These are phyloP conservation scores for Geotrichum macrosporum DNA, from an alignment of 1,139 yeast genomes.

Conservation along the genomic window DNA sequence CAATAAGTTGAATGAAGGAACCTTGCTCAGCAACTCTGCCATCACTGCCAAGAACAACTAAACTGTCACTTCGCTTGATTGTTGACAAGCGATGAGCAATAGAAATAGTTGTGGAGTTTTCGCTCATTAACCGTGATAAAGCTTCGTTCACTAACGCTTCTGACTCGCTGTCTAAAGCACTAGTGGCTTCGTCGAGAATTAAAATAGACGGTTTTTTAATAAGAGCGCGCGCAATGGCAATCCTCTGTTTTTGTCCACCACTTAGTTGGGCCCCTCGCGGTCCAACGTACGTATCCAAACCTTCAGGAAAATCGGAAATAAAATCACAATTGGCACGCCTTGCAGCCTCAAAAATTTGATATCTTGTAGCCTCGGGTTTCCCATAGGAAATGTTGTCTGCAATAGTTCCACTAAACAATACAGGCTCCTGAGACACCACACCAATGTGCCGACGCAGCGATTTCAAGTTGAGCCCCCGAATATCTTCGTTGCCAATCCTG, in stretches of 20 bases:
- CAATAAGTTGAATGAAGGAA: slow-evolving; percentile 56
- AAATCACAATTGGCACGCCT: slow-evolving; percentile 77
- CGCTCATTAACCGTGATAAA: slow-evolving; percentile 55
- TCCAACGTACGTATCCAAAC: slow-evolving; percentile 79
- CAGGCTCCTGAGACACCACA: slow-evolving; percentile 91
- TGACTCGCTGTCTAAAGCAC: slow-evolving; percentile 79
- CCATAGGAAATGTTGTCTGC: slow-evolving; percentile 85
- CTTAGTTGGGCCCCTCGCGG: slow-evolving; percentile 83
- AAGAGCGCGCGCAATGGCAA: slow-evolving; percentile 77
- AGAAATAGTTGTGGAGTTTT: slow-evolving; percentile 72
- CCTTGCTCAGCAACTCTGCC: slow-evolving; percentile 90
- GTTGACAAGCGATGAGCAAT: slow-evolving; percentile 93
- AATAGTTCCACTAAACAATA: slow-evolving; percentile 84
- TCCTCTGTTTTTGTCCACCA: slow-evolving; percentile 83
- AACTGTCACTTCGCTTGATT: slow-evolving; percentile 74
- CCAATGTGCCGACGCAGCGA: slow-evolving; percentile 71
- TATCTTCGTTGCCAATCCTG: slow-evolving; percentile 63
- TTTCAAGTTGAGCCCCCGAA: slow-evolving; percentile 65
- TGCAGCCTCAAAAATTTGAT: slow-evolving; percentile 68
- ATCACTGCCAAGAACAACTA: slow-evolving; percentile 68
- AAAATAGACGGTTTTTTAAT: slow-evolving; percentile 68
- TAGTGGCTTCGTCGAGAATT: slow-evolving; percentile 76
- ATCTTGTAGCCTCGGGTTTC: slow-evolving; percentile 50
- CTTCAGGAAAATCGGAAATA: slow-evolving; percentile 68
- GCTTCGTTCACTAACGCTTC: slow-evolving; percentile 78